A percentile compares a stretch with the other conserved stretches of the same genome.
phyloP scores from a whole-genome alignment of 1,139 yeast species.

The Saccharomycopsis crataegensis region DNA sequence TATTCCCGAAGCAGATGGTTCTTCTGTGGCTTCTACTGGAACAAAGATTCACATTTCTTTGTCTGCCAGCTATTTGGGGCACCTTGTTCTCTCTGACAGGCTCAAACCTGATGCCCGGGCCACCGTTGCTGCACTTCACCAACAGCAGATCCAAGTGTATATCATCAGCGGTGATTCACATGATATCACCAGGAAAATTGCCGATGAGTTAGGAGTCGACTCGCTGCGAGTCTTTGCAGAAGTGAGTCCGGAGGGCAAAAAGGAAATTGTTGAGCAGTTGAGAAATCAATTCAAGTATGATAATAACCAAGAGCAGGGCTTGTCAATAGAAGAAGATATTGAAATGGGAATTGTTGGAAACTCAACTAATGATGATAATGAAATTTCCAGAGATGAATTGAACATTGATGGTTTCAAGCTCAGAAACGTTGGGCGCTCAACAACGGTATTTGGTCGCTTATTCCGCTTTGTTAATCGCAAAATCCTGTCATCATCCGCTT shows the following conservation, averaged over 20 bases:
- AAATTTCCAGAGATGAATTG: not conserved
- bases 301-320: slow-evolving; percentile 7
- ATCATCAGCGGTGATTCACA: slow-evolving; percentile 86
- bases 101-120: slow-evolving; percentile 58
- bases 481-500: not conserved
- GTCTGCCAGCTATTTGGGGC: slow-evolving; percentile 54
- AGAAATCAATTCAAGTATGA: slow-evolving; percentile 29
- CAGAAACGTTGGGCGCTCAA: no score
- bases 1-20: slow-evolving; percentile 19
- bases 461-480: no score
- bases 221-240: slow-evolving; percentile 63
- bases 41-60: slow-evolving; percentile 39
- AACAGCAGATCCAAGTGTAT: slow-evolving; percentile 59
- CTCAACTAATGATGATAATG: not conserved
- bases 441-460: no score
- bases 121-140: slow-evolving; percentile 49
- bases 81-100: slow-evolving; percentile 60
- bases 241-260: slow-evolving; percentile 71
- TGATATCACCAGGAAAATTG: slow-evolving; percentile 58
- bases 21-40: slow-evolving; percentile 15
- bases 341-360: not conserved
- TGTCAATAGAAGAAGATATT: no score
- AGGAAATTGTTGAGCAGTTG: slow-evolving; percentile 53
- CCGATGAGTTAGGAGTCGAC: slow-evolving; percentile 60
- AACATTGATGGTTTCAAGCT: no score